A percentile compares a stretch with the other conserved stretches of the same genome.
These are phyloP conservation scores for Amanita phalloides DNA, from an alignment of 768 basidiomycete genomes.

Conservation along the genomic window DNA sequence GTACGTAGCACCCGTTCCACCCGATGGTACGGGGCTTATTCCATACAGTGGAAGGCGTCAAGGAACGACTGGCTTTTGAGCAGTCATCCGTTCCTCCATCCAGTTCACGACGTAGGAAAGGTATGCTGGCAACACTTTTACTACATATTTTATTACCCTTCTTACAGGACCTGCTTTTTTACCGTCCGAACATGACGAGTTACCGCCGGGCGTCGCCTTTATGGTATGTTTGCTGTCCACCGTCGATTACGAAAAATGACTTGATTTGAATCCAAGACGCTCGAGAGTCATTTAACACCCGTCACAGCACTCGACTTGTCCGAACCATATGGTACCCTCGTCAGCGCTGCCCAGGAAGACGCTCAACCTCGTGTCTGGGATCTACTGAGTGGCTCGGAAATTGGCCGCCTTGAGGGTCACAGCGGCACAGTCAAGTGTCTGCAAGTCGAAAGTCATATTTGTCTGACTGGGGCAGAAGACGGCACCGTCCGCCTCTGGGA, in stretches of 20 bases:
- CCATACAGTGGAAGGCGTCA: conserved; percentile 73
- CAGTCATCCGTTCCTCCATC: conserved; percentile 34
- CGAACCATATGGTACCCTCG: conserved; percentile 92
- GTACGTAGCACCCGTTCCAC: conserved; percentile 33
- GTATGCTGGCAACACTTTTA: conserved; percentile 19
- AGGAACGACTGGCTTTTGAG: conserved; percentile 73
- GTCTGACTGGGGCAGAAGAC: conserved; percentile 86
- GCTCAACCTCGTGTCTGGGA: conserved; percentile 91
- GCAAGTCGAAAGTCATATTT: conserved; percentile 88
- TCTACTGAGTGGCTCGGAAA: conserved; percentile 77
- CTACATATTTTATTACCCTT: not conserved
- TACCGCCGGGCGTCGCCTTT: conserved; percentile 91
- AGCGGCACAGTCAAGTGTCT: conserved; percentile 73
- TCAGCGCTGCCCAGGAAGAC: conserved; percentile 81
- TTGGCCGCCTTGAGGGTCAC: conserved; percentile 80
- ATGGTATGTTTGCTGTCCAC: conserved; percentile 48
- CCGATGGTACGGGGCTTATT: not conserved
- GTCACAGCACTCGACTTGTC: conserved; percentile 90
- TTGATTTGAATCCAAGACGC: conserved; percentile 37
- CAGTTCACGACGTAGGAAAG: conserved; percentile 64
- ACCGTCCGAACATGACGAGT: conserved; percentile 93
- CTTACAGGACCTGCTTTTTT: conserved; percentile 80
- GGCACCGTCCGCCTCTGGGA: conserved; percentile 87
- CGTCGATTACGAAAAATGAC: conserved; percentile 4
- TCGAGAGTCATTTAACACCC: conserved; percentile 70